Percentiles rank a stretch among this genome's conserved stretches.
Conservation (phyloP, 2,329 filamentous ascomycete species). For the Colletotrichum navitas region DNA sequence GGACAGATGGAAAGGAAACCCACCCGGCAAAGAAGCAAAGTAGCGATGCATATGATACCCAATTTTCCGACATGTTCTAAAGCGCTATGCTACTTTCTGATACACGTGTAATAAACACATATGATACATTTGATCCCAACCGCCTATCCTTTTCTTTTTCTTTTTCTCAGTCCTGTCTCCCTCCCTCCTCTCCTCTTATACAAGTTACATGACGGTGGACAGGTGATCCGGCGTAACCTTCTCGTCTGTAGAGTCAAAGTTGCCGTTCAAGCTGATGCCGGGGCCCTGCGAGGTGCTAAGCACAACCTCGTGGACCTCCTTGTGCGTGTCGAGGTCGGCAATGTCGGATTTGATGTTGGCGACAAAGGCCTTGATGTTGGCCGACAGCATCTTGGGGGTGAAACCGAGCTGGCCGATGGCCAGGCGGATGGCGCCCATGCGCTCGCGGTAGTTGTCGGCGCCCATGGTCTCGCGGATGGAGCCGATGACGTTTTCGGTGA, state of each 20-base stretch:
- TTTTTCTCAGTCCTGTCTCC: not conserved
- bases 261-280: slow-evolving; percentile 87
- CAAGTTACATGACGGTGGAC: slow-evolving; percentile 64
- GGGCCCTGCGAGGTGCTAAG: slow-evolving; percentile 90
- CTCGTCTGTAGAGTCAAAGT: slow-evolving; percentile 74
- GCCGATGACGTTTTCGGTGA: slow-evolving; percentile 83
- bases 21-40: slow-evolving; percentile 34
- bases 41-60: slow-evolving; percentile 50
- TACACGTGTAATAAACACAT: slow-evolving; percentile 49
- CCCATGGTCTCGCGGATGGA: slow-evolving; percentile 86
- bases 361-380: slow-evolving; percentile 85
- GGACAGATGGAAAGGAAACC: not conserved
- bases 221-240: slow-evolving; percentile 66
- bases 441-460: slow-evolving; percentile 88
- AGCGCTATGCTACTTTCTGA: slow-evolving; percentile 36
- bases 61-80: slow-evolving; percentile 41
- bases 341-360: slow-evolving; percentile 80
- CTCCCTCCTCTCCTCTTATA: slow-evolving; percentile 9
- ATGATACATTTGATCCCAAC: slow-evolving; percentile 52
- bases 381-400: slow-evolving; percentile 85
- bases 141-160: slow-evolving; percentile 15
- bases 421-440: slow-evolving; percentile 85
- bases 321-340: slow-evolving; percentile 61
- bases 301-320: slow-evolving; percentile 72
- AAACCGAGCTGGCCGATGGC: slow-evolving; percentile 93